phyloP scores from a whole-genome alignment of 1,284 basidiomycete species.

The Porogramme epimiltina region DNA sequence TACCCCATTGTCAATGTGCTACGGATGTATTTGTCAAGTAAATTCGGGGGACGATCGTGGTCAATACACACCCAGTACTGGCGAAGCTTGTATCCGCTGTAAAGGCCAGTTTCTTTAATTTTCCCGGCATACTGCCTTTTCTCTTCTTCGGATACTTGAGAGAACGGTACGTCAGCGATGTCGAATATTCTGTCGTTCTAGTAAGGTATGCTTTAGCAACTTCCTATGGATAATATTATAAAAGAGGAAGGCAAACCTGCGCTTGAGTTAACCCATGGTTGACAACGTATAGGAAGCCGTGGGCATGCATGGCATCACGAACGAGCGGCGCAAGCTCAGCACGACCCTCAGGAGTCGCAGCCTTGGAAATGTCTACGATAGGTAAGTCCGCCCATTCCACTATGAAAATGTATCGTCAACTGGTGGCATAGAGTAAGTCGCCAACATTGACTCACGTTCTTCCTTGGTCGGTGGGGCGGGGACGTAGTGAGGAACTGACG shows the following conservation, averaged over 20 bases:
- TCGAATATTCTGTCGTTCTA: conserved; percentile 53
- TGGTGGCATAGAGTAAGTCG: not conserved
- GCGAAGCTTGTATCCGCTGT: conserved; percentile 61
- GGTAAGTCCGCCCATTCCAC: conserved; percentile 70
- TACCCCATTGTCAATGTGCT: conserved; percentile 31
- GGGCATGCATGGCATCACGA: conserved; percentile 56
- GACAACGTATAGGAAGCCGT: conserved; percentile 64
- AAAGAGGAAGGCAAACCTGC: too few species aligned
- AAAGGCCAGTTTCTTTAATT: conserved; percentile 53
- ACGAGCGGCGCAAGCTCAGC: conserved; percentile 48
- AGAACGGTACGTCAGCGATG: conserved; percentile 64
- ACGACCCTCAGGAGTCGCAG: conserved; percentile 46
- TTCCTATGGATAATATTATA: too few species aligned
- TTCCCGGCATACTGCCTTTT: conserved; percentile 53
- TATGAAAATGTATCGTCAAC: conserved; percentile 27
- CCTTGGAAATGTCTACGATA: conserved; percentile 60
- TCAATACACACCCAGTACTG: conserved; percentile 53
- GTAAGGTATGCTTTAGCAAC: too few species aligned
- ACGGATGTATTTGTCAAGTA: too few species aligned
- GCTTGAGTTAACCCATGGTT: conserved; percentile 54
- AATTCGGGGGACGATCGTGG: too few species aligned
- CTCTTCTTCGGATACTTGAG: conserved; percentile 53
- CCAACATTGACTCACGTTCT: conserved; percentile 38
- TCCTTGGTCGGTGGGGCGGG: conserved; percentile 35
- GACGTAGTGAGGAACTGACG: conserved; percentile 34